phyloP scores from a whole-genome alignment of 192 early-diverging fungal genomes.

The Backusella westeae region DNA sequence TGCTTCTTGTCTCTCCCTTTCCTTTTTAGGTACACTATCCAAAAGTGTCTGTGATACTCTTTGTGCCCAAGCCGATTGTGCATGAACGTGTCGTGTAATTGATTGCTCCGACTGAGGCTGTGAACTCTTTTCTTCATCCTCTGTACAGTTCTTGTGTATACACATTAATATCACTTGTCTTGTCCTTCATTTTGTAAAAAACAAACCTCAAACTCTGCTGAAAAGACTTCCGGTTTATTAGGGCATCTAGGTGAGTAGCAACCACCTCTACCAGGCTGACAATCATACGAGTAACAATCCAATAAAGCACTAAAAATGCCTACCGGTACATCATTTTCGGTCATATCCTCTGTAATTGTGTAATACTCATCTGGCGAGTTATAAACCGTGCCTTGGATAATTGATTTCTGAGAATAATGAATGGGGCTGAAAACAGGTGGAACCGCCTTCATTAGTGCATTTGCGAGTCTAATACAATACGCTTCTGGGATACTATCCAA shows the following conservation, averaged over 20 bases:
- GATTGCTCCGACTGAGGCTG: neutral
- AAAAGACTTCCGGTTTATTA: constrained; percentile 8
- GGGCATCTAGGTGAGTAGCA: constrained; percentile 31
- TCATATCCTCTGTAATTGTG: constrained; percentile 27
- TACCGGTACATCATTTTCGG: constrained; percentile 54
- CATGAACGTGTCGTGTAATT: neutral
- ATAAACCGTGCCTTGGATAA: constrained; percentile 20
- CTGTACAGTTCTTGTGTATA: neutral
- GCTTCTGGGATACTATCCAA: constrained; percentile 16
- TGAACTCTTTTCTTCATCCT: neutral
- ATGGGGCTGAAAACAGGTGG: constrained; percentile 26
- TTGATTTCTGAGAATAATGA: constrained; percentile 27
- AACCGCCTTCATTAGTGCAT: constrained; percentile 13
- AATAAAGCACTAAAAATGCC: constrained; percentile 87
- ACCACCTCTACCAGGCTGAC: constrained; percentile 17
- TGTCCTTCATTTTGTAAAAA: neutral
- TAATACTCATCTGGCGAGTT: constrained; percentile 33
- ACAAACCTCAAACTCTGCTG: neutral
- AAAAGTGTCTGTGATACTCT: constrained; percentile 72
- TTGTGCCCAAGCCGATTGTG: constrained; percentile 62
- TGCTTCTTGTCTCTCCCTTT: constrained; percentile 89
- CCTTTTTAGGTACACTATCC: constrained; percentile 66
- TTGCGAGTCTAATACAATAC: constrained; percentile 21
- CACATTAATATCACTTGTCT: neutral
- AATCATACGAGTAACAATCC: constrained; percentile 66